Base-by-base conservation (phyloP, 2,329 filamentous ascomycete species). In the Aspergillus jensenii region DNA sequence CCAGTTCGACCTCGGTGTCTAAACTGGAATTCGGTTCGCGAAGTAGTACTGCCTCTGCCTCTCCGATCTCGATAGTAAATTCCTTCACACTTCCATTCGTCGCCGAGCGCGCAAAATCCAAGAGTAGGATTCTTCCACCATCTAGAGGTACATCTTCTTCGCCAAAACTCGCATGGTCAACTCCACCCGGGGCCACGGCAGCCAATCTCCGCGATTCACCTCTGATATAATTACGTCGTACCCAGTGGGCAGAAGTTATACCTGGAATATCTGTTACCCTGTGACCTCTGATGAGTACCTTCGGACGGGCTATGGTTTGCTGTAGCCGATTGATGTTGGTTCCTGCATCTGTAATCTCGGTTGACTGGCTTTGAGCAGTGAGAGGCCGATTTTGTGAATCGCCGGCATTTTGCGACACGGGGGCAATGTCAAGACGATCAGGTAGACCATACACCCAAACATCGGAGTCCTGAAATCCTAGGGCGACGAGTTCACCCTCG, bases 401-500 rank as follows among this genome's bases (percentile, higher is more conserved):
- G 62, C 56, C 31, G 15, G 47, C 25, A 27, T 44, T 54, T 5
- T 37, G 67, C 63, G 19, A 84, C 74, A 67, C 31, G 39, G 70
- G 68, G 46, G 71, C 67, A 21, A 86, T 82, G 68, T 90, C 88
- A 19, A 92, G 76, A 65, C 90, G 86, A 66, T 89, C 86, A 1
- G 90, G 90, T 27, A 93, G 78, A 25, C 90, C 90, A 71, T 93
- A 93, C 2, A 93, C 74, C 89, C 90, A 93, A 5, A 95, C 77
- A 23, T 90, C 86, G 56, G 84, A 87, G 14, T 84, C 86, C 58
- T 88, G 81, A 63, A 93, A 93, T 1, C 89, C 90, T 11, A 90
- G 84, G 17, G 88, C 87, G 21, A 91, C 86, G 25, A 93, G 78
- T 51, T 91, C 88, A 15, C 90, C 90, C 57, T 82, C 79, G 56